A percentile compares a stretch with the other conserved stretches of the same genome.
Evolutionary conservation across 257 asterid genomes (phyloP).

Genomic region (Solanum pennellii): DNA sequence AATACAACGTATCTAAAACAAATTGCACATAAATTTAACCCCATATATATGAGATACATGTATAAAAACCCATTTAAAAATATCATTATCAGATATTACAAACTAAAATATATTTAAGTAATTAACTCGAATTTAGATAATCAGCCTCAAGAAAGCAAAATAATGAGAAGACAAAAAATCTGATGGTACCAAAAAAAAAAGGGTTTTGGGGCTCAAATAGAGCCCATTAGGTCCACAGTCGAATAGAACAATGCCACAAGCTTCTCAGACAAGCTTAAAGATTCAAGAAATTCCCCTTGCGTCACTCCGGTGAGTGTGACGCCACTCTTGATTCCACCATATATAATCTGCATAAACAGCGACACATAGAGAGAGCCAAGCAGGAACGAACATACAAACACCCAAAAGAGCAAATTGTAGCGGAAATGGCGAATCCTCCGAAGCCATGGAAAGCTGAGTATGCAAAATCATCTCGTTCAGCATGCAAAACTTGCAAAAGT

Average conservation of each 20-base stretch:
- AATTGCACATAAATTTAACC: too few species aligned
- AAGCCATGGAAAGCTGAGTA: slow-evolving; percentile 93
- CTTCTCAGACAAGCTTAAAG: not conserved
- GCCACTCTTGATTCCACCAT: not conserved
- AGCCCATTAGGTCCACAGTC: not conserved
- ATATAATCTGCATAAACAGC: not conserved
- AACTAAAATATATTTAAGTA: too few species aligned
- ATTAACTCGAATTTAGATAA: too few species aligned
- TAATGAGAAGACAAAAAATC: not conserved
- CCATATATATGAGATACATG: accelerated
- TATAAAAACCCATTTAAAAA: accelerated
- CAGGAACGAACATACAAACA: not conserved
- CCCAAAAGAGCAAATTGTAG: not conserved
- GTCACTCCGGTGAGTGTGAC: not conserved
- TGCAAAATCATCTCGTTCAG: slow-evolving; percentile 79
- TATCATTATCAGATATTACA: accelerated
- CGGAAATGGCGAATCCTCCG: slow-evolving; percentile 70
- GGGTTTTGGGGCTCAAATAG: not conserved
- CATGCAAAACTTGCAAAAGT: slow-evolving; percentile 77
- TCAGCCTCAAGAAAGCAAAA: not conserved
- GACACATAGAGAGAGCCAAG: not conserved
- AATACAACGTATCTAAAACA: too few species aligned
- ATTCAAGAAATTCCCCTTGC: not conserved
- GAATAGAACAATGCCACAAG: not conserved
- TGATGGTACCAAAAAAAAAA: not conserved